A percentile compares a stretch with the other conserved stretches of the same genome.
These are phyloP conservation scores for Intubia oerlemansii DNA, from an alignment of 2,329 filamentous ascomycete species.

Conservation along the genomic window DNA sequence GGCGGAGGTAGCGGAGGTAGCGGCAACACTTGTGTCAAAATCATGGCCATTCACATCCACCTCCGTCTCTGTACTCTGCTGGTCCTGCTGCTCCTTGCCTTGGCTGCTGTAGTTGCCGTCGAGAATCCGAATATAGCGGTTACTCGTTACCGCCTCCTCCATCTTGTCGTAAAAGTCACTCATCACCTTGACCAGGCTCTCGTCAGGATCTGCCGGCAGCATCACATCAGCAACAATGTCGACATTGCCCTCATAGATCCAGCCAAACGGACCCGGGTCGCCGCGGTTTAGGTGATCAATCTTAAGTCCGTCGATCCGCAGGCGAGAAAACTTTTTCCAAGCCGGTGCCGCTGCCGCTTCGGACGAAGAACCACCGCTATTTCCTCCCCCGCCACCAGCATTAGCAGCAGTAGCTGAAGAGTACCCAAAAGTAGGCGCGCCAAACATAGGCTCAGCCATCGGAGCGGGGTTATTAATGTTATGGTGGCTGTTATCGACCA, in stretches of 20 bases:
- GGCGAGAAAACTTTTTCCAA: constrained; percentile 90
- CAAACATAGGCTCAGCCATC: constrained; percentile 1
- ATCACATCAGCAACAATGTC: constrained; percentile 93
- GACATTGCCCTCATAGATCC: constrained; percentile 94
- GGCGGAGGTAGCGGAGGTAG: background rate
- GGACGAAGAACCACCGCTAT: too few relatives aligned
- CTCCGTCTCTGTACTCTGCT: background rate
- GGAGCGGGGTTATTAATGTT: constrained; percentile 20
- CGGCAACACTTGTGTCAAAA: background rate
- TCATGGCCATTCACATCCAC: background rate
- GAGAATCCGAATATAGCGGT: constrained; percentile 40
- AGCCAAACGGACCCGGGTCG: constrained; percentile 83
- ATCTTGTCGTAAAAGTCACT: constrained; percentile 93
- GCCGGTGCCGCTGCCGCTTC: constrained; percentile 15
- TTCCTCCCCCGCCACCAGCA: too few relatives aligned
- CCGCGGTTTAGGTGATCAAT: constrained; percentile 93
- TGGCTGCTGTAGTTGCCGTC: constrained; percentile 17
- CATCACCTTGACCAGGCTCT: constrained; percentile 82
- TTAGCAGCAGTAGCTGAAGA: too few relatives aligned
- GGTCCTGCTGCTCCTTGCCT: background rate
- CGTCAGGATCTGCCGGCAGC: constrained; percentile 73
- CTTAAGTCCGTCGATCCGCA: constrained; percentile 79
- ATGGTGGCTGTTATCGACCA: constrained; percentile 35
- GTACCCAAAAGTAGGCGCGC: too few relatives aligned
- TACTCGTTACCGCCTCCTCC: constrained; percentile 74